Evolutionary conservation across 129 eudicot species (phyloP).

Genomic region (Dittrichia graveolens): DNA sequence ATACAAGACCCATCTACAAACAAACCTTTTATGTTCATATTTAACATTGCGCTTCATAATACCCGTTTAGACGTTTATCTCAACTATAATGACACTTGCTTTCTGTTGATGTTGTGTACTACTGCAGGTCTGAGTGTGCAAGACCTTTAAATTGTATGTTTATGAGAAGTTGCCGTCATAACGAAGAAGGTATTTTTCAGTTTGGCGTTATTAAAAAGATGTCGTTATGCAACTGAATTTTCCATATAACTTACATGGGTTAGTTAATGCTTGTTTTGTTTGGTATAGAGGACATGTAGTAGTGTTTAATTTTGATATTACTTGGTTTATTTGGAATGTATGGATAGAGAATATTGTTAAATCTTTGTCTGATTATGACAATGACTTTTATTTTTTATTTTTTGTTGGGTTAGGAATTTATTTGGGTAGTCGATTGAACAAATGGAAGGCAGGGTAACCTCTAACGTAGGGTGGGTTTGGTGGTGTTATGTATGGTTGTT

Average conservation of each 20-base stretch:
- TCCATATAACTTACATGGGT: not conserved
- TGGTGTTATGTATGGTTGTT: no score
- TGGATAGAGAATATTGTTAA: not conserved
- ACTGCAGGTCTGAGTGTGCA: constrained; percentile 55
- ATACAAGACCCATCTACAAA: no score
- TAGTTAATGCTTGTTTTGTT: constrained; percentile 26
- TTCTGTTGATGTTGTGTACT: not conserved
- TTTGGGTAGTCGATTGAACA: no score
- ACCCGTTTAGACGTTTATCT: no score
- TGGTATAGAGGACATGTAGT: constrained; percentile 19
- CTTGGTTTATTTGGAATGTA: constrained; percentile 17
- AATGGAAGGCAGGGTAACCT: no score
- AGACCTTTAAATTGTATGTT: constrained; percentile 30
- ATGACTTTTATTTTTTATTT: no score
- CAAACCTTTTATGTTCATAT: no score
- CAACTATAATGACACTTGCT: not conserved
- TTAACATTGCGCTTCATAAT: no score
- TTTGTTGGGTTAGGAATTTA: no score
- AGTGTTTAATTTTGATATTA: constrained; percentile 24
- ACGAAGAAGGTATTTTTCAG: constrained; percentile 2
- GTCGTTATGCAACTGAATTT: not conserved
- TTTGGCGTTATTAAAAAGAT: constrained; percentile 15
- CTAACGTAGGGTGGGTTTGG: no score
- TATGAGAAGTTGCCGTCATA: not conserved
- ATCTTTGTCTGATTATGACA: not conserved